Conservation (phyloP, 164 flowering plant species). For the Stephania yunnanensis region DNA sequence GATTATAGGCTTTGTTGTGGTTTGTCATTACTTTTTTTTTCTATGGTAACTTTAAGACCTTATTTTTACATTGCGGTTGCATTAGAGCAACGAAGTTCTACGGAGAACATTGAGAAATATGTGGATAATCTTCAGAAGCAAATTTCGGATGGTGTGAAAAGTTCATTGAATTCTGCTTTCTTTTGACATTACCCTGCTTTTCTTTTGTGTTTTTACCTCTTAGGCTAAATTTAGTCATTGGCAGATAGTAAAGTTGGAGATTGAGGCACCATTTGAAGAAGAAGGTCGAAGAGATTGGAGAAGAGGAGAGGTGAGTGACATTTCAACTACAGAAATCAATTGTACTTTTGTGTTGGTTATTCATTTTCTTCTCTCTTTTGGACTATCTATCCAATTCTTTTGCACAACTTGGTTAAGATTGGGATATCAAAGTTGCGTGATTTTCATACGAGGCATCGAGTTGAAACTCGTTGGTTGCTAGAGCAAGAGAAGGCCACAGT, state of each 20-base stretch:
- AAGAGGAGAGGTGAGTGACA: constrained; percentile 51
- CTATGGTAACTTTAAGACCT: constrained; percentile 28
- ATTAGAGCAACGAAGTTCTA: constrained; percentile 67
- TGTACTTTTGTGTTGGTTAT: neutral
- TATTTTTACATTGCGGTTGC: constrained; percentile 59
- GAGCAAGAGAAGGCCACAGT: constrained; percentile 42
- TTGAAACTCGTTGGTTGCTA: constrained; percentile 42
- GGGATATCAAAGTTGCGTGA: constrained; percentile 38
- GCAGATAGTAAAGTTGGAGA: constrained; percentile 73
- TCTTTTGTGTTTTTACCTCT: neutral
- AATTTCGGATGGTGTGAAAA: constrained; percentile 54
- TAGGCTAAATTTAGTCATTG: neutral
- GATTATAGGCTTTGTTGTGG: too few relatives aligned
- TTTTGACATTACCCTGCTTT: neutral
- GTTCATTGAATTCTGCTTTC: neutral
- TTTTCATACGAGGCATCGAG: constrained; percentile 41
- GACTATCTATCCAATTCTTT: constrained; percentile 33
- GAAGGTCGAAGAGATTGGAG: constrained; percentile 51
- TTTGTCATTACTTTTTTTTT: neutral
- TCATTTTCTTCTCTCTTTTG: constrained; percentile 2
- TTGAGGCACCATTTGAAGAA: constrained; percentile 76
- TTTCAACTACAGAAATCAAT: neutral
- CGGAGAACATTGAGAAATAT: constrained; percentile 42
- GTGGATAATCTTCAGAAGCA: constrained; percentile 58
- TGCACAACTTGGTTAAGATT: too few relatives aligned